A percentile compares a stretch with the other conserved stretches of the same genome.
Evolutionary conservation across 495 filamentous ascomycete genomes (phyloP).

Genomic region (Penicillium argentinense): DNA sequence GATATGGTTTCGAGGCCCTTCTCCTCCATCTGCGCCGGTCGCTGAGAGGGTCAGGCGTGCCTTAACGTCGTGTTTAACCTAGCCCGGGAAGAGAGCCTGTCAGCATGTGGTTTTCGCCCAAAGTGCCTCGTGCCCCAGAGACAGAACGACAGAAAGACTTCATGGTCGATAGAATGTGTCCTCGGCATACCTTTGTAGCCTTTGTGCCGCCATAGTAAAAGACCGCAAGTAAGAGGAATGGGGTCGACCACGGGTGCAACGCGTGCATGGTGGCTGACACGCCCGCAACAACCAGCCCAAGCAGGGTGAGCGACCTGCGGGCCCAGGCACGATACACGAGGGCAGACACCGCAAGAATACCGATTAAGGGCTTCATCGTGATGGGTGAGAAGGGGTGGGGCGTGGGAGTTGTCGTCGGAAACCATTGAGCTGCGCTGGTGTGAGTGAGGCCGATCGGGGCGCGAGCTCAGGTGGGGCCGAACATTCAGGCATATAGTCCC

Average conservation of each 20-base stretch:
- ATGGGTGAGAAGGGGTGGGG: neutral
- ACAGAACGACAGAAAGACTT: too few relatives aligned
- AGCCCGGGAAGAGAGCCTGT: neutral
- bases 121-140: too few relatives aligned
- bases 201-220: conserved; percentile 86
- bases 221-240: conserved; percentile 74
- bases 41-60: conserved; percentile 74
- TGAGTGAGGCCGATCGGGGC: too few relatives aligned
- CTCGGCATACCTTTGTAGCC: conserved; percentile 69
- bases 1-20: conserved; percentile 77
- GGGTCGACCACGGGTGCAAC: conserved; percentile 86
- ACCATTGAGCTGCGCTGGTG: too few relatives aligned
- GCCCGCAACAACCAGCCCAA: conserved; percentile 65
- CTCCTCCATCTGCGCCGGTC: conserved; percentile 68
- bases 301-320: conserved; percentile 73
- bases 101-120: too few relatives aligned
- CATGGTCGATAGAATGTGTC: neutral
- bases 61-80: conserved; percentile 89
- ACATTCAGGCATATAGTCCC: neutral
- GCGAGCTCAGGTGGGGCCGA: neutral
- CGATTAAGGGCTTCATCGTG: conserved; percentile 70
- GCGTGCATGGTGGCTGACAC: conserved; percentile 79
- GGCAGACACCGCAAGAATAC: conserved; percentile 59
- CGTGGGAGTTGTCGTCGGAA: neutral
- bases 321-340: conserved; percentile 70